Conservation (phyloP, 2,329 filamentous ascomycete species). For the Aspergillus carbonarius region DNA sequence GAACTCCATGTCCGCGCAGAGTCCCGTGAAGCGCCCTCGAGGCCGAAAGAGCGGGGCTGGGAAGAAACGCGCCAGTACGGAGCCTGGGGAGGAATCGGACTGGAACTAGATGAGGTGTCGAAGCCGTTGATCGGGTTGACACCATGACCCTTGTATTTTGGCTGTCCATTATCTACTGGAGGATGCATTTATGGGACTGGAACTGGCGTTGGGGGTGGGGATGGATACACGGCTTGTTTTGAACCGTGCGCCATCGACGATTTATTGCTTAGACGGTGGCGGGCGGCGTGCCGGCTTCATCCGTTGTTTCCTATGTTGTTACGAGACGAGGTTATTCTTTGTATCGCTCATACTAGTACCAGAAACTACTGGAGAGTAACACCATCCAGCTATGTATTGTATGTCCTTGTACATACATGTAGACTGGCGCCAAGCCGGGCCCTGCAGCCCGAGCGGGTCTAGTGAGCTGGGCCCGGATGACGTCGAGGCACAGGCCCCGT, state of each 20-base stretch:
- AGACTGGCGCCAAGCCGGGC: conserved; percentile 3
- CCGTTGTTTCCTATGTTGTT: background rate
- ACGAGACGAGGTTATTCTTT: background rate
- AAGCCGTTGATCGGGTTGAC: background rate
- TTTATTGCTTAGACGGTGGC: background rate
- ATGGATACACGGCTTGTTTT: conserved; percentile 14
- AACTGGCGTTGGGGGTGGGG: conserved; percentile 23
- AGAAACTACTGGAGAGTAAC: background rate
- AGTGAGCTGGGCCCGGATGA: conserved; percentile 3
- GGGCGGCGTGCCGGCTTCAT: background rate
- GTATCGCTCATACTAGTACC: too few species aligned
- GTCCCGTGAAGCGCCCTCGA: conserved; percentile 40
- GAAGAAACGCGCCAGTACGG: conserved; percentile 39
- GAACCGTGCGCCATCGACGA: background rate
- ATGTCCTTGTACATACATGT: too few species aligned
- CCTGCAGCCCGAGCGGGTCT: conserved; percentile 6
- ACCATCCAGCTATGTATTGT: too few species aligned
- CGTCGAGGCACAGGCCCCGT: background rate
- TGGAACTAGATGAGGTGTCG: conserved; percentile 23
- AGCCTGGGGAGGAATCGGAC: conserved; percentile 36
- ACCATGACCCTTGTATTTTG: conserved; percentile 18
- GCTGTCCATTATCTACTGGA: conserved; percentile 19
- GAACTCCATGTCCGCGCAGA: conserved; percentile 41
- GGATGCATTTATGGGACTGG: conserved; percentile 21
- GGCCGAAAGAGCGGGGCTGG: conserved; percentile 35